Evolutionary conservation across 352 stramenopile species (phyloP).

Genomic region (Globisporangium cylindrosporum): DNA sequence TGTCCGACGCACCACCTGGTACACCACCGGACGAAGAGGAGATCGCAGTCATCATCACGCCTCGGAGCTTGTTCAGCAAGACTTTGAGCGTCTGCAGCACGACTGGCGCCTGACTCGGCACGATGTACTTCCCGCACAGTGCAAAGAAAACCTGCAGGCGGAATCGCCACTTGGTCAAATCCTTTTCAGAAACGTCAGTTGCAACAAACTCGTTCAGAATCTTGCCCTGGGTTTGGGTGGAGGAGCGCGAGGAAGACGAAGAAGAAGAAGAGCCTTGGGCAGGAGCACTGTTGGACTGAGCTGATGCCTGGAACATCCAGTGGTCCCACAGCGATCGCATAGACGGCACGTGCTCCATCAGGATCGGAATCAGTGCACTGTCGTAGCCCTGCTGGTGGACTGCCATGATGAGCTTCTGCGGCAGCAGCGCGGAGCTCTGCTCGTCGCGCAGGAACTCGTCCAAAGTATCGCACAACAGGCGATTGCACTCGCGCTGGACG

Average conservation of each 20-base stretch:
- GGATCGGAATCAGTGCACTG: constrained; percentile 23
- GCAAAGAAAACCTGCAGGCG: constrained; percentile 49
- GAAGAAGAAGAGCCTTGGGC: constrained; percentile 7
- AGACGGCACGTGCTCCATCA: constrained; percentile 34
- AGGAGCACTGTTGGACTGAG: neutral
- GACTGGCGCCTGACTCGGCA: constrained; percentile 28
- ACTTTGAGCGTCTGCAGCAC: constrained; percentile 55
- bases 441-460: constrained; percentile 40
- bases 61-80: constrained; percentile 53
- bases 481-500: constrained; percentile 9
- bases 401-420: constrained; percentile 34
- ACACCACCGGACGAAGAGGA: constrained; percentile 3
- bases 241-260: constrained; percentile 17
- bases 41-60: constrained; percentile 18
- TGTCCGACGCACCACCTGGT: constrained; percentile 7
- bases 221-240: constrained; percentile 25
- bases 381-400: constrained; percentile 59
- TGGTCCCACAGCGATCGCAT: constrained; percentile 52
- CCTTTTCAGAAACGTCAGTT: constrained; percentile 40
- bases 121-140: constrained; percentile 45
- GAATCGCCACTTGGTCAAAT: constrained; percentile 51
- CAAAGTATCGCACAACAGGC: constrained; percentile 26
- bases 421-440: constrained; percentile 9
- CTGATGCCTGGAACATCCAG: constrained; percentile 31
- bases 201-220: constrained; percentile 53